Conservation (phyloP, 805 yeast genomes). For the Hanseniaspora guilliermondii region DNA sequence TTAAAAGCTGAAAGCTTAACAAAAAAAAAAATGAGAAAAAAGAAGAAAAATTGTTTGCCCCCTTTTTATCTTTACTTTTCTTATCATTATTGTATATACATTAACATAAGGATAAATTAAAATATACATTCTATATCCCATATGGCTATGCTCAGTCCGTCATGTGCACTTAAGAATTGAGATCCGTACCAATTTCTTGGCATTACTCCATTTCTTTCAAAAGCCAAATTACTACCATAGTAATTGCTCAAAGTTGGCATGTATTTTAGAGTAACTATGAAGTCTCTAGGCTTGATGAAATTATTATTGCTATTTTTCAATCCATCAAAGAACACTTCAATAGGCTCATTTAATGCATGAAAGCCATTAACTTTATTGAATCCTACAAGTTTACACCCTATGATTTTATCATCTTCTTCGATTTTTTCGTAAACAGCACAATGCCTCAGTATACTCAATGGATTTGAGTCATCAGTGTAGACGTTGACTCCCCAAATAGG, state of each 20-base stretch:
- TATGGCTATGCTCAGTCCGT: slow-evolving; percentile 64
- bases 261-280: slow-evolving; percentile 1
- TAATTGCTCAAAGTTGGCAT: slow-evolving; percentile 61
- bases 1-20: too few species aligned
- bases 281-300: neutral
- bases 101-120: neutral
- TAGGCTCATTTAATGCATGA: slow-evolving; percentile 18
- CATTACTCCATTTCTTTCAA: slow-evolving; percentile 53
- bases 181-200: slow-evolving; percentile 55
- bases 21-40: too few species aligned
- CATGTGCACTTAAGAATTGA: slow-evolving; percentile 39
- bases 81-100: too few species aligned
- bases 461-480: slow-evolving; percentile 88
- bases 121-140: slow-evolving; percentile 26
- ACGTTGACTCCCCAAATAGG: slow-evolving; percentile 80
- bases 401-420: slow-evolving; percentile 20
- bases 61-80: too few species aligned
- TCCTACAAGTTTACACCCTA: slow-evolving; percentile 25
- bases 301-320: slow-evolving; percentile 1
- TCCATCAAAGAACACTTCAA: slow-evolving; percentile 6
- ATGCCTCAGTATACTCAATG: slow-evolving; percentile 62
- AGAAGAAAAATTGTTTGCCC: too few species aligned
- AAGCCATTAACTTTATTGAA: slow-evolving; percentile 23
- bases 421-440: slow-evolving; percentile 46
- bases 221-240: slow-evolving; percentile 32